Percentiles rank a stretch among this genome's conserved stretches.
These are phyloP conservation scores for Epichloe festucae DNA, from an alignment of 2,329 filamentous ascomycete genomes.

Conservation along the genomic window DNA sequence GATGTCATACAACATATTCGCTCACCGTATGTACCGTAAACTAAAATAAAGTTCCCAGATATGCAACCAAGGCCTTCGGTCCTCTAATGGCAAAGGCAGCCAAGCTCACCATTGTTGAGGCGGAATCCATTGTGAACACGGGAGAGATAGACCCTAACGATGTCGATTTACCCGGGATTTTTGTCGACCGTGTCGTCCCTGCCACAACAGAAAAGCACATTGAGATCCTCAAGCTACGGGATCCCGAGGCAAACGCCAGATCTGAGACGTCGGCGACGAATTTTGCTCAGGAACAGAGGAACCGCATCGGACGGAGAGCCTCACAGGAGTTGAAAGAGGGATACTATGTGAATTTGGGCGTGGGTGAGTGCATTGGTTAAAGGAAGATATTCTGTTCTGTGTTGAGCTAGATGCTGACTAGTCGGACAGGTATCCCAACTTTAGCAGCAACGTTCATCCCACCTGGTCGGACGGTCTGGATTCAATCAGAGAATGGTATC, in stretches of 20 bases:
- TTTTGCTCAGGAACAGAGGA: constrained; percentile 40
- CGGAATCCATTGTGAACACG: constrained; percentile 67
- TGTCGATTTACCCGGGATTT: constrained; percentile 71
- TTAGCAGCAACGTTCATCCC: constrained; percentile 69
- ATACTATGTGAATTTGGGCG: constrained; percentile 68
- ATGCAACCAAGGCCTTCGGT: constrained; percentile 64
- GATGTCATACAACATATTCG: too few species aligned
- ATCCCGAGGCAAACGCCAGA: constrained; percentile 23
- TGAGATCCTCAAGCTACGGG: constrained; percentile 51
- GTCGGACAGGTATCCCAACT: constrained; percentile 57
- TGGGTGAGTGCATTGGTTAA: constrained; percentile 27
- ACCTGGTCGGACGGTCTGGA: constrained; percentile 57
- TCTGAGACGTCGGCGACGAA: constrained; percentile 22
- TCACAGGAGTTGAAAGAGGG: constrained; percentile 72
- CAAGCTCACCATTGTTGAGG: constrained; percentile 66
- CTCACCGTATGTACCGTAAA: too few species aligned
- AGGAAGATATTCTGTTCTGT: background rate
- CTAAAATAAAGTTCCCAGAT: too few species aligned
- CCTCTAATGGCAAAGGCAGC: constrained; percentile 74
- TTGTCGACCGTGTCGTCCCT: constrained; percentile 68
- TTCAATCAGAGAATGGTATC: constrained; percentile 80
- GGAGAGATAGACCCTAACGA: constrained; percentile 62
- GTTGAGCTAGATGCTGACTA: background rate
- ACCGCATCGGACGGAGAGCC: constrained; percentile 63
- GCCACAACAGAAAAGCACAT: constrained; percentile 59